Conservation (phyloP, 2,329 filamentous ascomycete genomes). For the Aspergillus oerlinghausenensis region DNA sequence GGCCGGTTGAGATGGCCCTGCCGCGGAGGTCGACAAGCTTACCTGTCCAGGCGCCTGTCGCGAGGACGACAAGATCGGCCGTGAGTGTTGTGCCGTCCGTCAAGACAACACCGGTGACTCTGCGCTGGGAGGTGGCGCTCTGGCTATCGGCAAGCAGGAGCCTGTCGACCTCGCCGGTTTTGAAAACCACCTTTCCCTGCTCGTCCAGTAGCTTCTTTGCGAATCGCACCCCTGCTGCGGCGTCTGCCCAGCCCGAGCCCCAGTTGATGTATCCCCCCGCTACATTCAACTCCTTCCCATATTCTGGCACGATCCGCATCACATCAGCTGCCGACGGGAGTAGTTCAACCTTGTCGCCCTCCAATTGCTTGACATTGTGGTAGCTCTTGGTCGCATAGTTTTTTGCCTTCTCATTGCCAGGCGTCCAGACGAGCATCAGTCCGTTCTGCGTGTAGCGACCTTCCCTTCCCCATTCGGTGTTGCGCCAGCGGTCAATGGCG, state of each 20-base stretch:
- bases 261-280: slow-evolving; percentile 44
- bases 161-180: slow-evolving; percentile 32
- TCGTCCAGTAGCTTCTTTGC: slow-evolving; percentile 34
- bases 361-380: slow-evolving; percentile 35
- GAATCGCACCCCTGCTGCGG: slow-evolving; percentile 38
- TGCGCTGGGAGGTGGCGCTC: slow-evolving; percentile 3
- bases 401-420: slow-evolving; percentile 23
- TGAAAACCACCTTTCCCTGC: slow-evolving; percentile 33
- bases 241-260: slow-evolving; percentile 45
- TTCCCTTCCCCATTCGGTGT: slow-evolving; percentile 40
- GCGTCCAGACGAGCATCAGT: slow-evolving; percentile 37
- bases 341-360: slow-evolving; percentile 31
- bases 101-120: slow-evolving; percentile 49
- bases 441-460: slow-evolving; percentile 44
- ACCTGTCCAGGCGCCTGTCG: slow-evolving; percentile 83
- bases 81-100: slow-evolving; percentile 46
- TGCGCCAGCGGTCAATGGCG: slow-evolving; percentile 65
- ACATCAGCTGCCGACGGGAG: slow-evolving; percentile 33
- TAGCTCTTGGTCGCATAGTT: slow-evolving; percentile 38
- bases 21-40: slow-evolving; percentile 72
- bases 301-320: slow-evolving; percentile 30
- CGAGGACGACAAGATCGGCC: slow-evolving; percentile 72
- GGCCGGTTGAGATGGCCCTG: slow-evolving; percentile 73
- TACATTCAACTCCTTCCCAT: slow-evolving; percentile 30
- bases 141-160: slow-evolving; percentile 24